A percentile compares a stretch with the other conserved stretches of the same genome.
Evolutionary conservation across 768 basidiomycete genomes (phyloP).

Genomic region (Crucibulum laeve): DNA sequence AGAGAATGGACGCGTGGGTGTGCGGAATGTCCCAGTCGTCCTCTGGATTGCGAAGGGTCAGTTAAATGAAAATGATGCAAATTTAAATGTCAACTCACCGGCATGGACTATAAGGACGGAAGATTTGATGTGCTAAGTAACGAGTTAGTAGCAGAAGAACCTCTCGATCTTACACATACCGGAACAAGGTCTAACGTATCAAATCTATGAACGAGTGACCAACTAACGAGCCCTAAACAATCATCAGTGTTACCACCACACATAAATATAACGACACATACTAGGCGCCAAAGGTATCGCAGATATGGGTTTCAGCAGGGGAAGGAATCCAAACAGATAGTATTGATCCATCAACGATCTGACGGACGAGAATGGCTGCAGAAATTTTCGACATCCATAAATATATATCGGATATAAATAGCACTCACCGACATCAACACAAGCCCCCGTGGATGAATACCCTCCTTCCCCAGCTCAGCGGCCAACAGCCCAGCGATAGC

Average conservation of each 20-base stretch:
- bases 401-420: background rate
- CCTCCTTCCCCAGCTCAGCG: constrained; percentile 42
- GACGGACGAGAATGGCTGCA: constrained; percentile 52
- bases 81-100: constrained; percentile 19
- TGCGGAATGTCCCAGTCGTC: constrained; percentile 74
- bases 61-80: background rate
- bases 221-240: constrained; percentile 45
- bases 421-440: constrained; percentile 40
- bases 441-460: constrained; percentile 36
- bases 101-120: constrained; percentile 74
- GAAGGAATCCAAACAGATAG: constrained; percentile 56
- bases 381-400: background rate
- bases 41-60: constrained; percentile 18
- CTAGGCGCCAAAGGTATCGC: constrained; percentile 58
- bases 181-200: constrained; percentile 59
- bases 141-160: constrained; percentile 3
- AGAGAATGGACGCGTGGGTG: constrained; percentile 63
- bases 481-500: constrained; percentile 51
- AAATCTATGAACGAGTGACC: constrained; percentile 52
- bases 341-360: constrained; percentile 64
- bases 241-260: constrained; percentile 1
- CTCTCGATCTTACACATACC: constrained; percentile 27
- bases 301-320: constrained; percentile 67
- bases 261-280: constrained; percentile 29
- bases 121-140: constrained; percentile 52